Evolutionary conservation across 2,329 filamentous ascomycete species (phyloP).

Genomic region (Amphichorda felina): DNA sequence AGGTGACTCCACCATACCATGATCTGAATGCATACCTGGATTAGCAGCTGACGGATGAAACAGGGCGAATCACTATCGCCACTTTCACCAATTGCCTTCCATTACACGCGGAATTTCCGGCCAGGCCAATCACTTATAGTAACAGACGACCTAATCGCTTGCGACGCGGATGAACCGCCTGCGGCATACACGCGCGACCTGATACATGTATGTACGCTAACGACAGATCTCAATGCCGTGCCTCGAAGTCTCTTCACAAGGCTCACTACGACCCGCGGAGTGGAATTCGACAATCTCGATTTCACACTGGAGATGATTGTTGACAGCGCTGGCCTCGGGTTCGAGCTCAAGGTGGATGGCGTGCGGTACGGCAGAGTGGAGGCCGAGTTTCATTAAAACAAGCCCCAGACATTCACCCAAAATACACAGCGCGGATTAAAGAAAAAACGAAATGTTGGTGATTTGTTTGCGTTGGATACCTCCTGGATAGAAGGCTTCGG

Average conservation of each 20-base stretch:
- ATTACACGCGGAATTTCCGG: constrained; percentile 77
- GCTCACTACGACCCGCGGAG: constrained; percentile 65
- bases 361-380: constrained; percentile 66
- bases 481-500: too few species aligned
- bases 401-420: too few species aligned
- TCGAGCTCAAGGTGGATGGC: constrained; percentile 70
- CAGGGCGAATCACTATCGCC: constrained; percentile 66
- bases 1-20: constrained; percentile 33
- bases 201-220: constrained; percentile 65
- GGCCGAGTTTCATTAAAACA: constrained; percentile 65
- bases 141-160: constrained; percentile 70
- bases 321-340: constrained; percentile 63
- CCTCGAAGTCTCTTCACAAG: constrained; percentile 63
- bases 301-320: constrained; percentile 78
- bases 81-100: constrained; percentile 64
- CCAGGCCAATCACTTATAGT: constrained; percentile 67
- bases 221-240: constrained; percentile 67
- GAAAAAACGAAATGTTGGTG: too few species aligned
- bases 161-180: constrained; percentile 56
- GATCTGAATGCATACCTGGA: neutral
- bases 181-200: constrained; percentile 48
- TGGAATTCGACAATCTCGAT: constrained; percentile 73
- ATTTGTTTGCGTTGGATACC: too few species aligned
- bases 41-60: constrained; percentile 1
- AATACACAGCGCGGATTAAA: too few species aligned